phyloP scores from a whole-genome alignment of 495 filamentous ascomycete species.

The Aspergillus indologenus region DNA sequence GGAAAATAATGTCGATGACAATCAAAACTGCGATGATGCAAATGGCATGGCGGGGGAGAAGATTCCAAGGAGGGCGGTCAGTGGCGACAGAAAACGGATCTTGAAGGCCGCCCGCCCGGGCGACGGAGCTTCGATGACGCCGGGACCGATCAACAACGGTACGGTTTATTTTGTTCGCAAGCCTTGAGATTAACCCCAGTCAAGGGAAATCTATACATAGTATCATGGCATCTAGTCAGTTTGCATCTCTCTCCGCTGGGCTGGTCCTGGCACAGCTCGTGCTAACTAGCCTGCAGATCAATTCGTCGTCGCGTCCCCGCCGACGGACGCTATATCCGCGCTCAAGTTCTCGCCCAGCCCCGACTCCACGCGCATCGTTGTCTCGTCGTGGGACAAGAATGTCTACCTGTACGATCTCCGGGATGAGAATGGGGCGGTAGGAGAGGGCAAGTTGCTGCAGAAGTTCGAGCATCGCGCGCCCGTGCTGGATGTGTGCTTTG shows the following conservation, averaged over 20 bases:
- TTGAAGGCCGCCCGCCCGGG: no score
- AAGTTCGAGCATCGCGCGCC: conserved; percentile 82
- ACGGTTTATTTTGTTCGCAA: no score
- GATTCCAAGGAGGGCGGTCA: conserved; percentile 23
- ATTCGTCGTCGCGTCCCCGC: conserved; percentile 55
- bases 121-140: conserved; percentile 31
- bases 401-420: conserved; percentile 85
- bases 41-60: conserved; percentile 35
- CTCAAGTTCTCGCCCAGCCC: conserved; percentile 77
- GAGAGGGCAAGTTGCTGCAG: conserved; percentile 59
- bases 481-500: conserved; percentile 89
- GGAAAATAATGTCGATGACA: no score
- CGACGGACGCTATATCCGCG: conserved; percentile 84
- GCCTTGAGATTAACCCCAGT: no score
- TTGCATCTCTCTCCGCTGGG: no score
- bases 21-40: no score
- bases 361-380: conserved; percentile 64
- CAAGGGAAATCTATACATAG: no score
- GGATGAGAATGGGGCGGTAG: conserved; percentile 52
- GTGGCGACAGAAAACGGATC: conserved; percentile 24
- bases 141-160: conserved; percentile 23
- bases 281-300: conserved; percentile 36
- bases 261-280: no score
- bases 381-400: conserved; percentile 92
- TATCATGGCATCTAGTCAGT: conserved; percentile 42